Evolutionary conservation across 495 filamentous ascomycete species (phyloP).

Genomic region (Neurospora tetrasperma): DNA sequence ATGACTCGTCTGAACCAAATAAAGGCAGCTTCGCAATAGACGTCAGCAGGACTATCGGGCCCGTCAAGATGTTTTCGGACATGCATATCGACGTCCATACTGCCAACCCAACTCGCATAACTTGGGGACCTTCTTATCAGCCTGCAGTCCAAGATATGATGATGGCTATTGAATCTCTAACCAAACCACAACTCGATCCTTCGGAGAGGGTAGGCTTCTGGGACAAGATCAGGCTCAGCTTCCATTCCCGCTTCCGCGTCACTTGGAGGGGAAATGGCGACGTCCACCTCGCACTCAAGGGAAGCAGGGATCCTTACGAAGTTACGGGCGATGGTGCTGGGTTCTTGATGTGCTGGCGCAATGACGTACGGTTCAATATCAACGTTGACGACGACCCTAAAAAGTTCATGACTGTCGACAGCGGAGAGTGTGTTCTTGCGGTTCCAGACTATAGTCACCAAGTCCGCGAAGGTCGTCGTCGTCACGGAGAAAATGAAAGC

Average conservation of each 20-base stretch:
- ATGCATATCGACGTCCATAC: constrained; percentile 88
- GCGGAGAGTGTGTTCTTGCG: constrained; percentile 86
- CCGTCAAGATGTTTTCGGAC: constrained; percentile 95
- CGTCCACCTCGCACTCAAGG: constrained; percentile 89
- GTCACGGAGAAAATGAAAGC: constrained; percentile 51
- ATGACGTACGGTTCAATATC: constrained; percentile 79
- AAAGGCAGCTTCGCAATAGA: constrained; percentile 64
- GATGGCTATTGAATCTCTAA: constrained; percentile 97
- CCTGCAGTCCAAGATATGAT: constrained; percentile 99
- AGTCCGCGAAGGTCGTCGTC: constrained; percentile 55
- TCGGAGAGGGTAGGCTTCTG: constrained; percentile 94
- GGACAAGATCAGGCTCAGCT: constrained; percentile 94
- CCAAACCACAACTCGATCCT: constrained; percentile 85
- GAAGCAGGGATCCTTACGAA: constrained; percentile 84
- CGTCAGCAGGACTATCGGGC: constrained; percentile 83
- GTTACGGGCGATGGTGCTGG: constrained; percentile 89
- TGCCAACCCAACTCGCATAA: constrained; percentile 78
- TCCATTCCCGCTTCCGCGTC: constrained; percentile 84
- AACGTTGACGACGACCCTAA: constrained; percentile 72
- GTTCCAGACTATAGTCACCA: constrained; percentile 89
- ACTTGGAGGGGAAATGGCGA: constrained; percentile 93
- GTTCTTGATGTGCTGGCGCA: constrained; percentile 96
- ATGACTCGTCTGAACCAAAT: constrained; percentile 25
- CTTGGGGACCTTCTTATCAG: constrained; percentile 95
- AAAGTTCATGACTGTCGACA: constrained; percentile 91